Percentiles rank a stretch among this genome's conserved stretches.
These are phyloP conservation scores for Macrocybe sp. DNA, from an alignment of 1,284 basidiomycete species.

Conservation along the genomic window DNA sequence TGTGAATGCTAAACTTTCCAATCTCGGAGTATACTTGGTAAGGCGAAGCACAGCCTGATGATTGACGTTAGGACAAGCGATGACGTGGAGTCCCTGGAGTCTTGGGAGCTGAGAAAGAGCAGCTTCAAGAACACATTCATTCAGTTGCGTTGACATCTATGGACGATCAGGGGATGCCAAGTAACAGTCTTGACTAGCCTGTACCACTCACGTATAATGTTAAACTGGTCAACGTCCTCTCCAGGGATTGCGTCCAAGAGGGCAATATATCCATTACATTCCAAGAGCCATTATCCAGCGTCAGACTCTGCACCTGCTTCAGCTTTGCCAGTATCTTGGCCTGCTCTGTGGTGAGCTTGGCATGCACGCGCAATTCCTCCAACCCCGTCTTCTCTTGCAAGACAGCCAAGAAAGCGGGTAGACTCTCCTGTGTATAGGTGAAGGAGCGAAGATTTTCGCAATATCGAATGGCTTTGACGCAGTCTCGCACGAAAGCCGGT, in stretches of 20 bases:
- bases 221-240: conserved; percentile 42
- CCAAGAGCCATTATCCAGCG: conserved; percentile 57
- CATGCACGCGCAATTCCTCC: conserved; percentile 42
- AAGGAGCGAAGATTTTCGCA: conserved; percentile 54
- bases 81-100: conserved; percentile 51
- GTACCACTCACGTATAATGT: conserved; percentile 48
- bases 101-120: conserved; percentile 44
- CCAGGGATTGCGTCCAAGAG: conserved; percentile 40
- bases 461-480: conserved; percentile 37
- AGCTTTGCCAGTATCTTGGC: conserved; percentile 38
- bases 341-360: conserved; percentile 45
- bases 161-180: not conserved
- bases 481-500: conserved; percentile 49
- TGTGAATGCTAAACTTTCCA: conserved; percentile 57
- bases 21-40: conserved; percentile 40
- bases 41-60: conserved; percentile 44
- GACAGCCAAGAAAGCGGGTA: conserved; percentile 43
- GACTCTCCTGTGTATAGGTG: conserved; percentile 38
- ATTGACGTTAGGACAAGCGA: conserved; percentile 52
- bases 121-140: conserved; percentile 42
- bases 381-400: conserved; percentile 42
- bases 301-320: conserved; percentile 37
- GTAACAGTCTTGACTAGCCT: too few species aligned
- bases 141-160: conserved; percentile 52
- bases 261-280: conserved; percentile 53